Evolutionary conservation across 1,284 basidiomycete species (phyloP).

Genomic region (Takashimella koratensis): DNA sequence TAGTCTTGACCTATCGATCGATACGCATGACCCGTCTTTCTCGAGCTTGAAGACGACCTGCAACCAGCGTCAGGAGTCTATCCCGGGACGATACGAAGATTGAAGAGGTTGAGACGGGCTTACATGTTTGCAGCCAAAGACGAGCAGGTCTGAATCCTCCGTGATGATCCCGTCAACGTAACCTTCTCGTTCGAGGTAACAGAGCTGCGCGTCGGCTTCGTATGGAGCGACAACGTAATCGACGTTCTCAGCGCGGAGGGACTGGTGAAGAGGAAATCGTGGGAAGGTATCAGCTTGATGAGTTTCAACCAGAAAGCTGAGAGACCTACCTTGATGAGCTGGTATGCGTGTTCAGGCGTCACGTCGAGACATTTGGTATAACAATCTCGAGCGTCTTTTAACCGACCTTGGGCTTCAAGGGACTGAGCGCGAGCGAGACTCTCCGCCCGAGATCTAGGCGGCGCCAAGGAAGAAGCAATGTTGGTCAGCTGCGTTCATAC

Average conservation of each 20-base stretch:
- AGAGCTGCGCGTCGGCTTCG: conserved; percentile 96
- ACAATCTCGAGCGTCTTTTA: conserved; percentile 74
- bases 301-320: neutral
- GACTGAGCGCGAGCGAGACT: conserved; percentile 61
- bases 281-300: conserved; percentile 2
- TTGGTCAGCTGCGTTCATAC: too few relatives aligned
- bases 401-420: conserved; percentile 71
- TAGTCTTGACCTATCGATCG: conserved; percentile 75
- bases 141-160: conserved; percentile 96
- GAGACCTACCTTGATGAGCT: conserved; percentile 80
- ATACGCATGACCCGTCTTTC: conserved; percentile 68
- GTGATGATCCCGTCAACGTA: conserved; percentile 90
- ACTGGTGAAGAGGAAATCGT: too few relatives aligned
- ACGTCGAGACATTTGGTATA: conserved; percentile 93
- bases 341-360: conserved; percentile 94
- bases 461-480: too few relatives aligned
- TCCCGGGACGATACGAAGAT: too few relatives aligned
- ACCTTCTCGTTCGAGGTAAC: conserved; percentile 79
- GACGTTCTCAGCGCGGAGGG: conserved; percentile 71
- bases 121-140: conserved; percentile 87
- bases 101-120: conserved; percentile 55
- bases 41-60: conserved; percentile 79
- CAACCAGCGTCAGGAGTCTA: too few relatives aligned
- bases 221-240: conserved; percentile 94
- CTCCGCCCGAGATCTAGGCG: conserved; percentile 48